These are phyloP conservation scores for Gossypium thurberi DNA, from an alignment of 345 rosid genomes.

Conservation along the genomic window DNA sequence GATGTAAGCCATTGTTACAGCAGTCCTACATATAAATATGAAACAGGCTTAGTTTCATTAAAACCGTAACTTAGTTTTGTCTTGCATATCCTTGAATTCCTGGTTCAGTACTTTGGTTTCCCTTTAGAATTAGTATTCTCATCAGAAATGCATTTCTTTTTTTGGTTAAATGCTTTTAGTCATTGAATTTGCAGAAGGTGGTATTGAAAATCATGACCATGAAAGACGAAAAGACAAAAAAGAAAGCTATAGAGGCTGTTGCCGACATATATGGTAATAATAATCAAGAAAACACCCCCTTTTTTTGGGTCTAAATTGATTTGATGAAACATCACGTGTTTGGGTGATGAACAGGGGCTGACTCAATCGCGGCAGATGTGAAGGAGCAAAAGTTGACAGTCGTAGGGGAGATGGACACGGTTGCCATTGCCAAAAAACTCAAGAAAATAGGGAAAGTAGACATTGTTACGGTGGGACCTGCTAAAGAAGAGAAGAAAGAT, in stretches of 20 bases:
- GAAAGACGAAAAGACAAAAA: slow-evolving; percentile 32
- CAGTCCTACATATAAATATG: not conserved
- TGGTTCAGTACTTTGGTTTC: not conserved
- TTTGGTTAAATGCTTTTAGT: not conserved
- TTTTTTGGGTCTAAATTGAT: not conserved
- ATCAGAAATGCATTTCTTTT: not conserved
- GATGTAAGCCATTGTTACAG: slow-evolving; percentile 1
- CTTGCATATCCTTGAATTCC: not conserved
- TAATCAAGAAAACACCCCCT: not conserved
- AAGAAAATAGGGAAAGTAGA: slow-evolving; percentile 30
- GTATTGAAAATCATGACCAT: slow-evolving; percentile 8
- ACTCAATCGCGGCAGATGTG: slow-evolving; percentile 23
- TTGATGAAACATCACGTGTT: no score
- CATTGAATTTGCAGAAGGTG: slow-evolving; percentile 23
- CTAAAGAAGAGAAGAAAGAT: slow-evolving; percentile 23
- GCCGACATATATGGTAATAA: slow-evolving; percentile 27
- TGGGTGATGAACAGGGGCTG: slow-evolving; percentile 21
- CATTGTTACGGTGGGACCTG: slow-evolving; percentile 21
- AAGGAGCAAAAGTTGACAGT: slow-evolving; percentile 2
- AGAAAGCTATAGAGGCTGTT: slow-evolving; percentile 36
- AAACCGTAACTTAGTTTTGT: not conserved
- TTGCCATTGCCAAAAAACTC: slow-evolving; percentile 20
- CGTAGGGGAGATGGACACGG: slow-evolving; percentile 22
- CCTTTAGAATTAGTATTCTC: not conserved
- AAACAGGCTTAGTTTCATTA: not conserved